Evolutionary conservation across 805 yeast species (phyloP).

Genomic region (Lipomyces spencermartinsiae): DNA sequence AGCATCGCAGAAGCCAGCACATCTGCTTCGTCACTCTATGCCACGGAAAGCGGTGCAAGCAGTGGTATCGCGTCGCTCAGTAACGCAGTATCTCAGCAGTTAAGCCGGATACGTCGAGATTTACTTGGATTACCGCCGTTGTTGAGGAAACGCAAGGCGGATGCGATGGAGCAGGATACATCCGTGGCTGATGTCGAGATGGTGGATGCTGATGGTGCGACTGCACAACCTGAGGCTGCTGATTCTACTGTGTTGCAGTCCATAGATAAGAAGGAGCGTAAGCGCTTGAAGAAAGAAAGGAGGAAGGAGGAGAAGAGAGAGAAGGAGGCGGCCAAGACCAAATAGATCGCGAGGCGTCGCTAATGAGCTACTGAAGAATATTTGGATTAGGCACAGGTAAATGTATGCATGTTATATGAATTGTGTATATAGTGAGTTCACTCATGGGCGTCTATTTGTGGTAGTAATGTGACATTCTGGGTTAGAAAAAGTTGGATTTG

Average conservation of each 20-base stretch:
- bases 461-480: background rate
- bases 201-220: conserved; percentile 15
- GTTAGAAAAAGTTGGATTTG: background rate
- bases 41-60: background rate
- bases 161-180: background rate
- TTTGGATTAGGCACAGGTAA: background rate
- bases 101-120: conserved; percentile 76
- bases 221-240: background rate
- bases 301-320: conserved; percentile 30
- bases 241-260: background rate
- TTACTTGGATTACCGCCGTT: conserved; percentile 79
- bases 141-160: conserved; percentile 32
- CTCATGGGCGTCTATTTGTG: background rate
- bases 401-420: background rate
- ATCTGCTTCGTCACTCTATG: background rate
- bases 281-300: conserved; percentile 33
- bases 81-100: conserved; percentile 61
- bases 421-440: conserved; percentile 3
- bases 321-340: conserved; percentile 12
- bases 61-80: conserved; percentile 42
- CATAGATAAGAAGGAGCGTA: conserved; percentile 34
- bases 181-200: conserved; percentile 31
- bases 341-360: background rate
- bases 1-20: background rate
- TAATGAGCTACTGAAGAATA: background rate